Percentiles rank a stretch among this genome's conserved stretches.
Evolutionary conservation across 2,329 filamentous ascomycete genomes (phyloP).

Genomic region (Davidsoniella neocaledoniae): DNA sequence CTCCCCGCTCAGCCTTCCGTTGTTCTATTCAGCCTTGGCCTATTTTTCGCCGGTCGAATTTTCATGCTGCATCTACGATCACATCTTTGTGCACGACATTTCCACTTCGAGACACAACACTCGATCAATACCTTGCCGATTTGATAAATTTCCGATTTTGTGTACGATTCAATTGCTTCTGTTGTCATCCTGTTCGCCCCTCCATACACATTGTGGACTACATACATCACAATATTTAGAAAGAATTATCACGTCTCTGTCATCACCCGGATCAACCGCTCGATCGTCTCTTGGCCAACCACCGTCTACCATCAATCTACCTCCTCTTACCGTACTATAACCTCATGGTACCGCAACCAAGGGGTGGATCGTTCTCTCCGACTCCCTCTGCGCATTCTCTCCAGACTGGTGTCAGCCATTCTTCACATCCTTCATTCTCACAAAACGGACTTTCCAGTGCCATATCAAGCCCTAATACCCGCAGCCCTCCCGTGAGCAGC

Average conservation of each 20-base stretch:
- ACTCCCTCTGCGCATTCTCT: constrained; percentile 37
- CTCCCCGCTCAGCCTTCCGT: constrained; percentile 7
- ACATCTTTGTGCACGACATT: background rate
- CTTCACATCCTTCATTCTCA: constrained; percentile 32
- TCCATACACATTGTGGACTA: background rate
- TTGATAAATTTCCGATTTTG: no score
- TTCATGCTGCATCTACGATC: background rate
- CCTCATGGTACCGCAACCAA: constrained; percentile 42
- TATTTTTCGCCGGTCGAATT: background rate
- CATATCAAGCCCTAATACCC: constrained; percentile 44
- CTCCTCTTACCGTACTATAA: constrained; percentile 20
- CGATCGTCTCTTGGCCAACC: background rate
- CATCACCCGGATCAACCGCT: background rate
- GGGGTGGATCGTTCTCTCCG: constrained; percentile 48
- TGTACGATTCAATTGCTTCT: background rate
- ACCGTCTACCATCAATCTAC: constrained; percentile 14
- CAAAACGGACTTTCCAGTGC: constrained; percentile 40
- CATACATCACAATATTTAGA: no score
- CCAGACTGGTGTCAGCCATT: constrained; percentile 38
- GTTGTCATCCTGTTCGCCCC: background rate
- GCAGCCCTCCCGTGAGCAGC: constrained; percentile 48
- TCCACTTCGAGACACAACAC: no score
- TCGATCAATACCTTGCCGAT: no score
- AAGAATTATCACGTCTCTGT: no score
- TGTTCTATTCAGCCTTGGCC: constrained; percentile 2